Percentiles rank a stretch among this genome's conserved stretches.
These are phyloP conservation scores for Acer campestre DNA, from an alignment of 345 rosid genomes.

Conservation along the genomic window DNA sequence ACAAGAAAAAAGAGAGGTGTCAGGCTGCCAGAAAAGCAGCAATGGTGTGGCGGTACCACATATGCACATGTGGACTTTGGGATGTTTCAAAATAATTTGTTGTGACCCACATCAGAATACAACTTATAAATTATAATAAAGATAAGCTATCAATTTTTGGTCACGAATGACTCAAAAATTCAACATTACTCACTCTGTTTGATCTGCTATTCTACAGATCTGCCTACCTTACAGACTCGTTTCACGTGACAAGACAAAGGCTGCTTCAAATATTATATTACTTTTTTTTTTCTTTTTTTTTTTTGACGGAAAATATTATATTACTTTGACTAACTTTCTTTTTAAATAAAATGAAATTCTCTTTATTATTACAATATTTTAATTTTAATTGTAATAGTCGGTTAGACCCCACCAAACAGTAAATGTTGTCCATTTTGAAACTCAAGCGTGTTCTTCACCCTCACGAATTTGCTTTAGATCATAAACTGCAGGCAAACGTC, in stretches of 20 bases:
- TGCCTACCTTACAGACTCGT: neutral
- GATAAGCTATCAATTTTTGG: neutral
- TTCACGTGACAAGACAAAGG: neutral
- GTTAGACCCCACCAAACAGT: no score
- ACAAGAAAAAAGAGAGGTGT: neutral
- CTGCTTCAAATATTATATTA: neutral
- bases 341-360: no score
- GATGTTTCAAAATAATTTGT: neutral
- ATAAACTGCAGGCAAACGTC: no score
- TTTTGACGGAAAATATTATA: no score
- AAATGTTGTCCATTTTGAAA: no score
- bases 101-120: neutral
- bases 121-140: neutral
- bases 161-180: neutral
- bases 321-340: no score
- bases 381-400: no score
- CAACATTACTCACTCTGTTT: neutral
- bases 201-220: conserved; percentile 9
- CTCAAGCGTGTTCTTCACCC: no score
- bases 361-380: no score
- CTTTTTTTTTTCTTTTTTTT: no score
- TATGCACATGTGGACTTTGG: neutral
- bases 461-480: no score
- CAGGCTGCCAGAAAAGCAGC: neutral
- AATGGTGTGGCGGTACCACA: no score